Conservation (phyloP, 352 stramenopile species). For the Pythium apleroticum region DNA sequence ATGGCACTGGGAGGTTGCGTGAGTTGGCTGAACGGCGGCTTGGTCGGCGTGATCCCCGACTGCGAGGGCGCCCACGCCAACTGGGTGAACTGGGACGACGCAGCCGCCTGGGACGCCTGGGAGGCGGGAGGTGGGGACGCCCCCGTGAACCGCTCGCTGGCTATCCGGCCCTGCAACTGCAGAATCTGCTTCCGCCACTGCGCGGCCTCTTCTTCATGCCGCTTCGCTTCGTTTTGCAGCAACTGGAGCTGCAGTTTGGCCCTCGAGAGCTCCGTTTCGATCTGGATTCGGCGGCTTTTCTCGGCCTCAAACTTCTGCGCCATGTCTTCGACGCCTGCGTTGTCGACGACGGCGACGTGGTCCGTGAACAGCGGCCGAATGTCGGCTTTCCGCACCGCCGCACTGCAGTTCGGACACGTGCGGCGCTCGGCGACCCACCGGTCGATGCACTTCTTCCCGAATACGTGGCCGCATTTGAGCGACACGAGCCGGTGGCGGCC, state of each 20-base stretch:
- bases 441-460: constrained; percentile 75
- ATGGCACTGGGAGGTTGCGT: not conserved
- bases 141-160: constrained; percentile 24
- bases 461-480: constrained; percentile 76
- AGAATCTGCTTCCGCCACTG: constrained; percentile 35
- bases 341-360: constrained; percentile 76
- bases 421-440: constrained; percentile 62
- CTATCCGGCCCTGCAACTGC: constrained; percentile 28
- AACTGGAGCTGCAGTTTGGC: constrained; percentile 43
- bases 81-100: not conserved
- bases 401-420: constrained; percentile 71
- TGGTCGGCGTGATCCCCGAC: not conserved
- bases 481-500: constrained; percentile 69
- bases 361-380: constrained; percentile 66
- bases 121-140: not conserved
- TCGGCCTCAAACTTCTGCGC: constrained; percentile 60
- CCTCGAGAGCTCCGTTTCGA: constrained; percentile 48
- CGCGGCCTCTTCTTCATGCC: constrained; percentile 27
- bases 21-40: not conserved
- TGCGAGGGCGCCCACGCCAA: not conserved
- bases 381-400: constrained; percentile 44
- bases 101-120: not conserved
- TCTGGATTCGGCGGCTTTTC: constrained; percentile 39
- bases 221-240: constrained; percentile 24
- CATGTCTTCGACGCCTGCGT: constrained; percentile 58